Base-by-base conservation (phyloP, 1,284 basidiomycete genomes). In the Sporisorium reilianum region DNA sequence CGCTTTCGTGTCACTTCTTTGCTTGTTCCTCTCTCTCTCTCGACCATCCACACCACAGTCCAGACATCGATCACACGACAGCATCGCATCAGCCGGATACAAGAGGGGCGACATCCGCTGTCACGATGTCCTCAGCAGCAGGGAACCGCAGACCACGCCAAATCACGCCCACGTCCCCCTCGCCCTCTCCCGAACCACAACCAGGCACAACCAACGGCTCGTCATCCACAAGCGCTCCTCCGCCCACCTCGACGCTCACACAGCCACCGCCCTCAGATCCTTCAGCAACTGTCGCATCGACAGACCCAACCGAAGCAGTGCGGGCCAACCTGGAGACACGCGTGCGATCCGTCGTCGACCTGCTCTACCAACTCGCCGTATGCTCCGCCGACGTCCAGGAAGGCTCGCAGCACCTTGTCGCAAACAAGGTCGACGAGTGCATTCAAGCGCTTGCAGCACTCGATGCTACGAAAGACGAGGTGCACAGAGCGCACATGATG, bases 361-460 rank as follows among this genome's bases (percentile, higher is more conserved):
- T 74, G 12, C 77, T 84, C 23, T 82, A 81, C 73, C 77, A 83
- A 32, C 61, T 84, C 23, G 78, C 80, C 9, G 70, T 80, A 11
- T 76, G 77, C 57, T 78, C 78, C 22, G 80, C 80, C 25, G 80
- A 83, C 58, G 79, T 81, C 1, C 80, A 80, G 26, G 61, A 63
- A 23, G 80, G 75, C n/a, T 65, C 69, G 11, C 72, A 78, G 44
- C 61, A 75, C 46, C 64, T 77, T 22, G 66, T 84, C n/a, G 73
- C 68, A 7, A 66, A 62, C 38, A 80, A 77, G 48, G 71, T 83
- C 42, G 81, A 84, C 49, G 66, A 76, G 16, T 72, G 75, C 25
- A 67, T 81, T n/a, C 62, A 63, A 20, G 66, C 68, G 20, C 63
- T 84, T 16, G 78, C 79, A 5, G 70, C 78, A 0, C 66, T 81